Base-by-base conservation (phyloP, 2,329 filamentous ascomycete genomes). In the Pseudonectria buxi region DNA sequence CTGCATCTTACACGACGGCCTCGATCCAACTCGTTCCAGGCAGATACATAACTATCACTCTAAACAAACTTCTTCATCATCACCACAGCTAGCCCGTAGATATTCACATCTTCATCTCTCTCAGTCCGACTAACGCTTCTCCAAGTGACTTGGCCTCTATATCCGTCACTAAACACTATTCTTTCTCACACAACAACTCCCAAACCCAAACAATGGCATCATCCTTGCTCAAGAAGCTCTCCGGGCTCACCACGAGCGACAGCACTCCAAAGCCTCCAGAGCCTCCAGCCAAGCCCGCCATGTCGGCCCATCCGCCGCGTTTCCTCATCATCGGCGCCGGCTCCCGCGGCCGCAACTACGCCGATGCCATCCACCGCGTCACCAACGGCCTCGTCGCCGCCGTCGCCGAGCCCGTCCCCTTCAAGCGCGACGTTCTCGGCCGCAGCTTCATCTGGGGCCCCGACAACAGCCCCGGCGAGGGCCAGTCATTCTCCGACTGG, bases 281-380 rank as follows among this genome's bases (percentile, higher is more conserved):
- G 27, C 54, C 63, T 5, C 63, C 62, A 14, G 62, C 63, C 9
- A 65, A 61, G 30, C 67, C 68, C 7, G 54, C 62, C 28, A 60
- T 65, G 55, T 73, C 74, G 3, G 55, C 60, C 6, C 63, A 55
- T 24, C 71, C 76, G 15, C 76, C 80, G 3, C 77, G 81, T 33
- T 77, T 94, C 51, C 70, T 94, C 36, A 74, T 94, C 51, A 81
- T 94, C 48, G 88, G 88, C 14, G 87, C 86, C 7, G 87, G 88
- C 24, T 86, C 83, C 31, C 79, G 88, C 25, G 88, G 88, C 11
- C 72, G 74, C 33, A 74, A 78, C 22, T 94, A 94, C 56, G 84
- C 82, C 24, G 68, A 71, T 40, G 81, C 81, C 34, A 78, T 87
- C 7, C 60, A 65, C n/a, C 67, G 70, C 12, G 76, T 76, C 13